Evolutionary conservation across 83 land plant species (phyloP).

Genomic region (Thuja plicata): DNA sequence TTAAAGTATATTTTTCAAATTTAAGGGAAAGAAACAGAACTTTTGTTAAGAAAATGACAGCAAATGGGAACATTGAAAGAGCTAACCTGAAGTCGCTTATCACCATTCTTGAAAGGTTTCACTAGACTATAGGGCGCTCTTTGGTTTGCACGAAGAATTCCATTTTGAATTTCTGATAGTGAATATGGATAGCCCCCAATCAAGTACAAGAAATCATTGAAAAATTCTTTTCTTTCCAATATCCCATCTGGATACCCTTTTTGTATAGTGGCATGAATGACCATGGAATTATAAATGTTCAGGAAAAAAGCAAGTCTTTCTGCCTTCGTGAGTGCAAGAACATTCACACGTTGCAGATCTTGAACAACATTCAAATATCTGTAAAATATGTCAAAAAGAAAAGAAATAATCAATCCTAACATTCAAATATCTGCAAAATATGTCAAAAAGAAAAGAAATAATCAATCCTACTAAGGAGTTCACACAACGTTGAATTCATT

Average conservation of each 20-base stretch:
- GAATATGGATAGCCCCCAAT: conserved; percentile 79
- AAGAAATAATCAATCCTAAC: too few relatives aligned
- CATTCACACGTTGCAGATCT: conserved; percentile 71
- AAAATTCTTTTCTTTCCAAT: conserved; percentile 59
- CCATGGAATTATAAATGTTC: conserved; percentile 82
- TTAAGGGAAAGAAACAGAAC: neutral
- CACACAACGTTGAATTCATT: neutral
- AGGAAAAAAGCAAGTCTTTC: conserved; percentile 69
- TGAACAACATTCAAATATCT: conserved; percentile 62
- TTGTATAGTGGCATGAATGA: conserved; percentile 65
- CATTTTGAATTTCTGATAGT: conserved; percentile 63
- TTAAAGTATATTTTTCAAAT: neutral
- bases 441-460: neutral
- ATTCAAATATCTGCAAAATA: conserved; percentile 58
- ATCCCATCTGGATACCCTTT: conserved; percentile 63
- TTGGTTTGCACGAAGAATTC: conserved; percentile 68
- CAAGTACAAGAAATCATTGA: conserved; percentile 65
- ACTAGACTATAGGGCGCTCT: conserved; percentile 60
- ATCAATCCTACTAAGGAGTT: neutral
- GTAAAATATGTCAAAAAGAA: conserved; percentile 11
- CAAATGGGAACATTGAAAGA: neutral
- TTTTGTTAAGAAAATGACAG: neutral
- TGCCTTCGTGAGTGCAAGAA: conserved; percentile 38
- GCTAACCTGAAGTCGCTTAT: conserved; percentile 61
- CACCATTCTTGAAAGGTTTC: conserved; percentile 54